phyloP scores from a whole-genome alignment of 331 rosid species.

The Arachis monticola region DNA sequence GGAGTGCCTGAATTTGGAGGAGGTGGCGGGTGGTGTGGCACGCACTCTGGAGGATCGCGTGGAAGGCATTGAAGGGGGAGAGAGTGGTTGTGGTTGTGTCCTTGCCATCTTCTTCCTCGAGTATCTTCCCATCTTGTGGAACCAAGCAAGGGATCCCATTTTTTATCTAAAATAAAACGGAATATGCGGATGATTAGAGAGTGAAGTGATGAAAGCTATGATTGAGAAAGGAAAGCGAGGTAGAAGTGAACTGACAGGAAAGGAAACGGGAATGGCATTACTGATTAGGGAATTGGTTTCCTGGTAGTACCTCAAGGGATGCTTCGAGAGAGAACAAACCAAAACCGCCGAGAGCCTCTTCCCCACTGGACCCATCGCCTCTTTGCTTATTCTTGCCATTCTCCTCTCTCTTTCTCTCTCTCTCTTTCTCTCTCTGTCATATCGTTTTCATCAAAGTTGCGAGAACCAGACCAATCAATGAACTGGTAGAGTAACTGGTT shows the following conservation, averaged over 20 bases:
- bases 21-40: too few species aligned
- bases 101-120: slow-evolving; percentile 56
- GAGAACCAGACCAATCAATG: too few species aligned
- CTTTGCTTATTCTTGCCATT: slow-evolving; percentile 52
- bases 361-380: slow-evolving; percentile 39
- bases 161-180: slow-evolving; percentile 51
- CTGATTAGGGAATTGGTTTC: slow-evolving; percentile 75
- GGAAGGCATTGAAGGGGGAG: slow-evolving; percentile 23
- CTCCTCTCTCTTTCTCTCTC: not conserved
- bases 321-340: slow-evolving; percentile 91
- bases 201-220: too few species aligned
- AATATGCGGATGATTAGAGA: too few species aligned
- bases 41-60: not conserved
- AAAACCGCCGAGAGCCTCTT: slow-evolving; percentile 60
- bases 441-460: too few species aligned
- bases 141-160: slow-evolving; percentile 83
- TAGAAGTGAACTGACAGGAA: slow-evolving; percentile 63
- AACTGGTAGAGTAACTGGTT: too few species aligned
- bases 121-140: slow-evolving; percentile 80
- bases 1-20: too few species aligned
- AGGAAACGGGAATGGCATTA: slow-evolving; percentile 79
- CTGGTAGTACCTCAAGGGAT: slow-evolving; percentile 73
- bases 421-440: too few species aligned
- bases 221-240: not conserved
- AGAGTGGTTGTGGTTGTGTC: not conserved